A percentile compares a stretch with the other conserved stretches of the same genome.
Conservation (phyloP, 805 yeast species). For the Alloascoidea hylecoeti region DNA sequence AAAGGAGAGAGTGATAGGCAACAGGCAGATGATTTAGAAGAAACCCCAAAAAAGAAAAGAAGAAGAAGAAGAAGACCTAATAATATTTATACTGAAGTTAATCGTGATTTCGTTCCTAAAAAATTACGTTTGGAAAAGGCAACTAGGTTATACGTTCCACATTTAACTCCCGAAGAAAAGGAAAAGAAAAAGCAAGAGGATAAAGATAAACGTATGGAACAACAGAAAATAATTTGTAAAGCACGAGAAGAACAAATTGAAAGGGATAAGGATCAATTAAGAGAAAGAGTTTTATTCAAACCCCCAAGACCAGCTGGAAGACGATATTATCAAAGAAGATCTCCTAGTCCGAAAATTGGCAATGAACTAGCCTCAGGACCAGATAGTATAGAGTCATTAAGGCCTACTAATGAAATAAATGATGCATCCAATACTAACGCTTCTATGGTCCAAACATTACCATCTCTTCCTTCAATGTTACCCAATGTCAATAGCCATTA, state of each 20-base stretch:
- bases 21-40: too few relatives aligned
- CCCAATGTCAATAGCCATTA: too few relatives aligned
- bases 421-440: too few relatives aligned
- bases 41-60: too few relatives aligned
- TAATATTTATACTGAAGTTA: not conserved
- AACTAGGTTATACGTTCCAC: not conserved
- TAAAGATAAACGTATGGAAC: not conserved
- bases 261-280: conserved; percentile 1
- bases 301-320: not conserved
- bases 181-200: not conserved
- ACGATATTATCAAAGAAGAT: not conserved
- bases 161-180: not conserved
- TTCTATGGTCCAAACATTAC: too few relatives aligned
- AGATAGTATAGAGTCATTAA: too few relatives aligned
- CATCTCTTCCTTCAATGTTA: too few relatives aligned
- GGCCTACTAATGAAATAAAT: too few relatives aligned
- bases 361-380: too few relatives aligned
- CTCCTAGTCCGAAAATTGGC: not conserved
- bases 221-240: not conserved
- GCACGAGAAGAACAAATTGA: not conserved
- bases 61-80: not conserved
- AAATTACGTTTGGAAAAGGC: not conserved
- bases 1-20: too few relatives aligned
- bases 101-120: not conserved
- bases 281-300: not conserved